These are phyloP conservation scores for Gossypium trilobum DNA, from an alignment of 441 rosid genomes.

Conservation along the genomic window DNA sequence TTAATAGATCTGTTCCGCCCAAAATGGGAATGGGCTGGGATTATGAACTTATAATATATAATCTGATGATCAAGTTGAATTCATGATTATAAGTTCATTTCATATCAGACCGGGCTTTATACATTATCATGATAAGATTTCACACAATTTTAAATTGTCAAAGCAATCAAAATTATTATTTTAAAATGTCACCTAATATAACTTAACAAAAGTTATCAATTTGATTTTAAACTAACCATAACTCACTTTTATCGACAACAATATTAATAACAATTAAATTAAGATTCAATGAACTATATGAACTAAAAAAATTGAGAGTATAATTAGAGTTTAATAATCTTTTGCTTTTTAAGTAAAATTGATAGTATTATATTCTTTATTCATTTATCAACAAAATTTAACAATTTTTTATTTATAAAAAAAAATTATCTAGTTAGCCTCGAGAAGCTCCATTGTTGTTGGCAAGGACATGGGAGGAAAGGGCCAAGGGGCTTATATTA, in stretches of 20 bases:
- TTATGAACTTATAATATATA: not conserved
- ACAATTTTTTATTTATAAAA: not conserved
- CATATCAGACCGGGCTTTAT: no score
- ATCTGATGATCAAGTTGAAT: not conserved
- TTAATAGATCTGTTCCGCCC: not conserved
- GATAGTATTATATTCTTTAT: not conserved
- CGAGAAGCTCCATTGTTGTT: not conserved
- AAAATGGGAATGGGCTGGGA: not conserved
- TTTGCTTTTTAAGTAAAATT: not conserved
- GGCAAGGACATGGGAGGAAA: not conserved
- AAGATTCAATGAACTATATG: no score
- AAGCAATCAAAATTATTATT: no score
- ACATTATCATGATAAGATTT: no score
- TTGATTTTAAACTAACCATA: no score
- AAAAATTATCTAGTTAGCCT: not conserved
- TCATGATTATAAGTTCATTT: no score
- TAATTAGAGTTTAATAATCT: no score
- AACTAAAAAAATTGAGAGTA: no score
- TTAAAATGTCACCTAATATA: no score
- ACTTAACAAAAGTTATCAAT: no score
- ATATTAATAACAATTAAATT: no score
- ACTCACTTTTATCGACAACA: rapidly evolving
- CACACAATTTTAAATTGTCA: no score
- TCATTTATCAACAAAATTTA: not conserved
- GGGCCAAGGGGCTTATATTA: not conserved